Evolutionary conservation across 768 basidiomycete species (phyloP).

Genomic region (Wakefieldia striispora): DNA sequence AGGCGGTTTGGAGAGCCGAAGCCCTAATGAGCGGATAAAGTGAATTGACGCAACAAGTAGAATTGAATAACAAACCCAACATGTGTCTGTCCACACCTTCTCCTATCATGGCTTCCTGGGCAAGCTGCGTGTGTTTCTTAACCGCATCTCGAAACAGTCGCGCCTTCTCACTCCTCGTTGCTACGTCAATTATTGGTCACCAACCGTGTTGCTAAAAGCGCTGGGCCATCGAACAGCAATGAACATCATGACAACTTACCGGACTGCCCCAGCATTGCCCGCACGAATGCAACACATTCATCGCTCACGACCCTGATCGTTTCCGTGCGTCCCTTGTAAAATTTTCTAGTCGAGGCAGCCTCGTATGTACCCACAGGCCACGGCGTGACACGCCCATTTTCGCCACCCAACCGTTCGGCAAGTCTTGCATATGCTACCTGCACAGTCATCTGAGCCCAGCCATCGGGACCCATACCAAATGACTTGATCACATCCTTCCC

Average conservation of each 20-base stretch:
- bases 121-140: constrained; percentile 63
- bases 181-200: constrained; percentile 6
- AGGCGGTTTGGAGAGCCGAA: constrained; percentile 63
- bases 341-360: constrained; percentile 86
- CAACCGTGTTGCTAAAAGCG: background rate
- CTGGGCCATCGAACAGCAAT: background rate
- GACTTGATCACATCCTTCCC: constrained; percentile 86
- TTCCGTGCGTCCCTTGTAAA: constrained; percentile 89
- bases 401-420: constrained; percentile 33
- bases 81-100: constrained; percentile 87
- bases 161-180: constrained; percentile 42
- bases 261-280: constrained; percentile 60
- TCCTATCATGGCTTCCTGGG: constrained; percentile 61
- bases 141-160: constrained; percentile 57
- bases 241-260: constrained; percentile 20
- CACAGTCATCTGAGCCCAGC: constrained; percentile 91
- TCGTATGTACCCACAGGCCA: constrained; percentile 86
- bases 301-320: constrained; percentile 82
- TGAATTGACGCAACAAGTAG: background rate
- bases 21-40: constrained; percentile 40
- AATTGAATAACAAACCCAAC: constrained; percentile 52
- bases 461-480: constrained; percentile 89
- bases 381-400: constrained; percentile 27
- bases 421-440: constrained; percentile 86
- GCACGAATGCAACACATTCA: constrained; percentile 77